phyloP scores from a whole-genome alignment of 2,329 filamentous ascomycete genomes.

The Aspergillus floridensis region DNA sequence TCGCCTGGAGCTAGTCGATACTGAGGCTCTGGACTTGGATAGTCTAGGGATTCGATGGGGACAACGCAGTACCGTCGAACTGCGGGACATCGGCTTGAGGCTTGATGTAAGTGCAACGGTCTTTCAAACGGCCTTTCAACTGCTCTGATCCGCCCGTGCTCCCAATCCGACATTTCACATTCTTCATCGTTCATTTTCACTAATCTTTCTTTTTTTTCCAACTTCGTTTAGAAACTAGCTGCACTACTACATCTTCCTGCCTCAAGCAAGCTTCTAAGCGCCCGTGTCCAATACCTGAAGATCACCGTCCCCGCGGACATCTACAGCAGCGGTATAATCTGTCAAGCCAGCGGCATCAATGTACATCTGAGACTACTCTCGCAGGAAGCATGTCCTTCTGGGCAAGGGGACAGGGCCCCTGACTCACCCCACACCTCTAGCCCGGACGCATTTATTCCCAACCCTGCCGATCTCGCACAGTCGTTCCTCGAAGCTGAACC shows the following conservation, averaged over 20 bases:
- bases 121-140: slow-evolving; percentile 4
- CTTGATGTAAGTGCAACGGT: slow-evolving; percentile 59
- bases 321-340: slow-evolving; percentile 75
- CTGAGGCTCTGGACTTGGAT: slow-evolving; percentile 79
- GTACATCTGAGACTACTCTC: slow-evolving; percentile 60
- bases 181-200: slow-evolving; percentile 10
- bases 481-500: slow-evolving; percentile 62
- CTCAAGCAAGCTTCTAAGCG: slow-evolving; percentile 67
- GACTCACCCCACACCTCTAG: slow-evolving; percentile 25
- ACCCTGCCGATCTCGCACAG: slow-evolving; percentile 57
- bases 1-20: slow-evolving; percentile 81
- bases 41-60: slow-evolving; percentile 82
- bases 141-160: slow-evolving; percentile 8
- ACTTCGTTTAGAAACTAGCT: slow-evolving; percentile 66
- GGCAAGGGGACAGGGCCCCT: slow-evolving; percentile 28
- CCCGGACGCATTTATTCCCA: slow-evolving; percentile 44
- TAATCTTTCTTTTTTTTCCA: slow-evolving; percentile 13
- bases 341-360: slow-evolving; percentile 79
- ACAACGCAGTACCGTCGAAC: slow-evolving; percentile 76
- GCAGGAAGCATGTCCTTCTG: slow-evolving; percentile 36
- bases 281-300: slow-evolving; percentile 71
- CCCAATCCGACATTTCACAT: background rate
- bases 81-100: slow-evolving; percentile 80
- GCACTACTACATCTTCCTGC: slow-evolving; percentile 71
- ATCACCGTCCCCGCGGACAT: slow-evolving; percentile 86